Percentiles rank a stretch among this genome's conserved stretches.
Conservation (phyloP, 2,329 filamentous ascomycete genomes). For the Rhinocladiella mackenziei region DNA sequence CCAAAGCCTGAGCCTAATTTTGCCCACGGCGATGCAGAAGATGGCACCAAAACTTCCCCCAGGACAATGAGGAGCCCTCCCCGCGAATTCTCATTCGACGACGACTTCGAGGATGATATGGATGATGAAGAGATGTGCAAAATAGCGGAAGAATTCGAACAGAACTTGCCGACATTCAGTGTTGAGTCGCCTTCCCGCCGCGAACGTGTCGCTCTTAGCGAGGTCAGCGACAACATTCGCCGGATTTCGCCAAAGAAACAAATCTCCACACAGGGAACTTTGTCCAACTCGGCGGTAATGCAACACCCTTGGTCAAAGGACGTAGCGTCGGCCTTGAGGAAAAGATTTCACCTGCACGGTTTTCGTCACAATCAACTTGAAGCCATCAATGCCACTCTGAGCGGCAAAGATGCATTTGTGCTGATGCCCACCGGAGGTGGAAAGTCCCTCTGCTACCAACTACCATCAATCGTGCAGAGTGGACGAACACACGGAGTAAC, state of each 20-base stretch:
- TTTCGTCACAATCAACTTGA: conserved; percentile 91
- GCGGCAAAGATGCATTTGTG: conserved; percentile 85
- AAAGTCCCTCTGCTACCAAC: conserved; percentile 93
- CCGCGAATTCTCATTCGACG: conserved; percentile 22
- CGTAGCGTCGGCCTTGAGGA: conserved; percentile 72
- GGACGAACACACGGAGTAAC: conserved; percentile 84
- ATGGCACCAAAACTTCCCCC: conserved; percentile 29
- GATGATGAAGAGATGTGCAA: conserved; percentile 46
- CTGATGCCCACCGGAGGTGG: conserved; percentile 97
- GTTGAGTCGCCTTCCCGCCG: neutral
- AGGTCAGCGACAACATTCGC: conserved; percentile 32
- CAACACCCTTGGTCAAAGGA: conserved; percentile 78
- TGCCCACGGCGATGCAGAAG: conserved; percentile 27
- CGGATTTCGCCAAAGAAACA: conserved; percentile 27
- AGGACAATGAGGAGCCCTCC: conserved; percentile 43
- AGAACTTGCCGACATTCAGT: conserved; percentile 21
- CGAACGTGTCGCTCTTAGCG: conserved; percentile 17
- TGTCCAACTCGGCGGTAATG: conserved; percentile 46
- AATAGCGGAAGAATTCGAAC: conserved; percentile 38
- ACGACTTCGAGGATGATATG: conserved; percentile 42
- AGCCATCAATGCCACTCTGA: conserved; percentile 88
- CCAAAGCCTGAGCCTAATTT: neutral
- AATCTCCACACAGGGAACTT: neutral
- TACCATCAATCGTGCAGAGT: conserved; percentile 77
- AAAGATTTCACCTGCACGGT: conserved; percentile 76